Percentiles rank a stretch among this genome's conserved stretches.
Conservation (phyloP, 768 basidiomycete species). For the Collybia nuda region DNA sequence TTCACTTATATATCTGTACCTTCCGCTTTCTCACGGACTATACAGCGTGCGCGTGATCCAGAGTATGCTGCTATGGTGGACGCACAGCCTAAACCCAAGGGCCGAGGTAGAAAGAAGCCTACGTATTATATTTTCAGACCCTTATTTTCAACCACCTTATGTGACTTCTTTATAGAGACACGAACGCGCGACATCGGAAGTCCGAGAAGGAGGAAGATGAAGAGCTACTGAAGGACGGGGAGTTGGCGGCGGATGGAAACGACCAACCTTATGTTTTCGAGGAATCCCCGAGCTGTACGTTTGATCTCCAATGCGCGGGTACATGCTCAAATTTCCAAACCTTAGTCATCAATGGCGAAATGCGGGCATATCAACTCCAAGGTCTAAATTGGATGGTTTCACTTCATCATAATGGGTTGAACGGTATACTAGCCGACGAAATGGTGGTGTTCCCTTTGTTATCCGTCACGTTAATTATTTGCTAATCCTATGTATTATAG, state of each 20-base stretch:
- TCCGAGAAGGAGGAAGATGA: constrained; percentile 99
- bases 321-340: constrained; percentile 5
- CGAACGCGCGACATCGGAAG: constrained; percentile 82
- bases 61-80: constrained; percentile 90
- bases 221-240: constrained; percentile 87
- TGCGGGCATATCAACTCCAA: constrained; percentile 94
- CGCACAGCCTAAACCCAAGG: constrained; percentile 82
- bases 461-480: neutral
- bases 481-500: constrained; percentile 32
- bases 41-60: constrained; percentile 84
- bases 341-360: constrained; percentile 81
- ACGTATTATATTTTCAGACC: constrained; percentile 37
- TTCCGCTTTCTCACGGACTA: neutral
- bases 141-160: neutral
- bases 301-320: constrained; percentile 5
- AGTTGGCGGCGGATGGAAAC: constrained; percentile 74
- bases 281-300: constrained; percentile 84
- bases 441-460: constrained; percentile 52
- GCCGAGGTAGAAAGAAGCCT: constrained; percentile 82
- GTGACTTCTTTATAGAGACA: constrained; percentile 49
- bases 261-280: constrained; percentile 96
- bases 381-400: constrained; percentile 98
- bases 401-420: constrained; percentile 92
- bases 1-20: constrained; percentile 7
- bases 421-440: constrained; percentile 96